Percentiles rank a stretch among this genome's conserved stretches.
phyloP scores from a whole-genome alignment of 176 grass and related monocot species.

The Raddia distichophylla region DNA sequence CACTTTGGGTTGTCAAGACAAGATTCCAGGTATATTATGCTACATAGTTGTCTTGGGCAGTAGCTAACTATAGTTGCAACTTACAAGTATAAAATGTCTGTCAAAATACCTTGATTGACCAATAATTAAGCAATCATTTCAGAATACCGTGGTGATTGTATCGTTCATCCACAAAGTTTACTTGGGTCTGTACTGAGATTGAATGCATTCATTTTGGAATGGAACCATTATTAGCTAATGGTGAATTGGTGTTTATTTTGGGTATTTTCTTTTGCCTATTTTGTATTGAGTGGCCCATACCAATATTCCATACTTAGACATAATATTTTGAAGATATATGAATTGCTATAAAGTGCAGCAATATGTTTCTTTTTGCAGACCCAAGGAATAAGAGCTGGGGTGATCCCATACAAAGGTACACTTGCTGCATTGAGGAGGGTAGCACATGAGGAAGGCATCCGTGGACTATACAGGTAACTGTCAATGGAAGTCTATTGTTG shows the following conservation, averaged over 20 bases:
- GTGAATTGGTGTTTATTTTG: neutral
- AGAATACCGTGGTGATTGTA: neutral
- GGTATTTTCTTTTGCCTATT: constrained; percentile 4
- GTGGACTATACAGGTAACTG: constrained; percentile 85
- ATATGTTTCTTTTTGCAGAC: constrained; percentile 54
- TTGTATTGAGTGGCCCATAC: neutral
- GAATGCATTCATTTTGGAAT: neutral
- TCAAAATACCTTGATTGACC: neutral
- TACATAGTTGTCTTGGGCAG: constrained; percentile 16
- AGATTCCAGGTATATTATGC: constrained; percentile 82
- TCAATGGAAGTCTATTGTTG: neutral
- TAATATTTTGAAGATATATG: neutral
- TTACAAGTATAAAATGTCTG: constrained; percentile 8
- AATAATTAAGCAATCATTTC: neutral
- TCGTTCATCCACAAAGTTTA: neutral
- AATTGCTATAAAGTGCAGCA: constrained; percentile 16
- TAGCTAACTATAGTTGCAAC: constrained; percentile 1
- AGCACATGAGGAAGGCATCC: constrained; percentile 83
- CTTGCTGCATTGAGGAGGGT: constrained; percentile 78
- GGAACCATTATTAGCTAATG: neutral
- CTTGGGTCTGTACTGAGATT: neutral
- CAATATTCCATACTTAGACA: neutral
- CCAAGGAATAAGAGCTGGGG: constrained; percentile 66
- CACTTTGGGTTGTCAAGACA: constrained; percentile 98
- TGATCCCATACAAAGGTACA: constrained; percentile 77